Evolutionary conservation across 2,329 filamentous ascomycete species (phyloP).

Genomic region (Elsinoe batatas): DNA sequence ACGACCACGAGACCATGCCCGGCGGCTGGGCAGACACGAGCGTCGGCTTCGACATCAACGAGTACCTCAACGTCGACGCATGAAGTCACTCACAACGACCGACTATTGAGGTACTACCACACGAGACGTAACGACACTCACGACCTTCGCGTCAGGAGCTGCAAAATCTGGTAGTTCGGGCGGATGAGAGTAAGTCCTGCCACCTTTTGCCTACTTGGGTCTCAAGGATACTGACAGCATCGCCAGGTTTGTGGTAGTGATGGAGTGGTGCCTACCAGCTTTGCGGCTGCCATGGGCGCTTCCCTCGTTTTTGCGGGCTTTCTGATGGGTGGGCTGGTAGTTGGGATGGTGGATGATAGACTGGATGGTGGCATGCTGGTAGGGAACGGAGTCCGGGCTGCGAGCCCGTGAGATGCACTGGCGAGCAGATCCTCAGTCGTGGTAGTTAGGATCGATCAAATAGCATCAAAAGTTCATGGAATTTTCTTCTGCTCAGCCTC

Average conservation of each 20-base stretch:
- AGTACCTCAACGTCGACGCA: not conserved
- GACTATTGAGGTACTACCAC: not conserved
- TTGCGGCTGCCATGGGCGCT: not conserved
- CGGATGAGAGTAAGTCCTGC: not conserved
- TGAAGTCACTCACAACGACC: not conserved
- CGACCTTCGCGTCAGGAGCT: not conserved
- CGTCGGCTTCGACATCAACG: not conserved
- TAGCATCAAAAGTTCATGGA: not conserved
- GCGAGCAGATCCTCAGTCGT: not conserved
- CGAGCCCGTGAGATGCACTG: not conserved
- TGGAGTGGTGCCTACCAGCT: not conserved
- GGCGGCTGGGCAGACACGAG: not conserved
- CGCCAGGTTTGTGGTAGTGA: not conserved
- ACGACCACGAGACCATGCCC: not conserved
- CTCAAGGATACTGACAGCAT: not conserved
- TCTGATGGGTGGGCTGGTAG: not conserved
- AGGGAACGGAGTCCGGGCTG: not conserved
- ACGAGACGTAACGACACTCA: not conserved
- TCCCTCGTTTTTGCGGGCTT: conserved; percentile 1
- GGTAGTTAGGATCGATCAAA: not conserved
- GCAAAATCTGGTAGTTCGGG: not conserved
- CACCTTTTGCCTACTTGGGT: not conserved
- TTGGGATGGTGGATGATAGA: not conserved
- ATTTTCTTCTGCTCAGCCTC: not conserved
- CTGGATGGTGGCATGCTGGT: not conserved